Evolutionary conservation across 1,284 basidiomycete genomes (phyloP).

Genomic region (Ustilago cynodontis): DNA sequence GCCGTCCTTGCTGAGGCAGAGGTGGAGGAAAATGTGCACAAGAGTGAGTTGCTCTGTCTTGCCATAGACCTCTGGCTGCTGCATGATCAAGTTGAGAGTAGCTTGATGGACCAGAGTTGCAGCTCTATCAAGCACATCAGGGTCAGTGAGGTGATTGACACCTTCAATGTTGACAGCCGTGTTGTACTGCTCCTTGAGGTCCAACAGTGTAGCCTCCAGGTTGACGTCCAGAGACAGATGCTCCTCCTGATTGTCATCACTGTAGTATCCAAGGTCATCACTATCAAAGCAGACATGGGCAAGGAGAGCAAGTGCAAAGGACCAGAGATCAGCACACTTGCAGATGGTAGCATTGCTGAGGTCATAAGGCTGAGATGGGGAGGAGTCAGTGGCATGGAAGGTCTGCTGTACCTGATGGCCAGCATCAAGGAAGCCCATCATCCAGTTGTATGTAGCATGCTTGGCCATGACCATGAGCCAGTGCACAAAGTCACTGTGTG

Average conservation of each 20-base stretch:
- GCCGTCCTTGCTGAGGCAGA: constrained; percentile 2
- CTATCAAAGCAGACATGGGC: background rate
- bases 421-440: background rate
- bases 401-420: constrained; percentile 1
- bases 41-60: background rate
- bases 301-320: background rate
- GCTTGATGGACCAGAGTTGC: background rate
- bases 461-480: background rate
- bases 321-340: constrained; percentile 1
- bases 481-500: background rate
- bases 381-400: background rate
- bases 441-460: background rate
- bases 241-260: constrained; percentile 1
- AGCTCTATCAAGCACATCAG: background rate
- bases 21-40: constrained; percentile 2
- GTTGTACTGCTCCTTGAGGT: background rate
- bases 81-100: background rate
- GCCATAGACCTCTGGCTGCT: background rate
- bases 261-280: background rate
- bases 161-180: too few relatives aligned
- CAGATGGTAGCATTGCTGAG: background rate
- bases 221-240: background rate
- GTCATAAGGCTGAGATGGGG: background rate
- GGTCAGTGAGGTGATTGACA: background rate
- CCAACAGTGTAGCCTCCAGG: background rate